Conservation (phyloP, 2,329 filamentous ascomycete genomes). For the Ceratocystis diversiconidia region DNA sequence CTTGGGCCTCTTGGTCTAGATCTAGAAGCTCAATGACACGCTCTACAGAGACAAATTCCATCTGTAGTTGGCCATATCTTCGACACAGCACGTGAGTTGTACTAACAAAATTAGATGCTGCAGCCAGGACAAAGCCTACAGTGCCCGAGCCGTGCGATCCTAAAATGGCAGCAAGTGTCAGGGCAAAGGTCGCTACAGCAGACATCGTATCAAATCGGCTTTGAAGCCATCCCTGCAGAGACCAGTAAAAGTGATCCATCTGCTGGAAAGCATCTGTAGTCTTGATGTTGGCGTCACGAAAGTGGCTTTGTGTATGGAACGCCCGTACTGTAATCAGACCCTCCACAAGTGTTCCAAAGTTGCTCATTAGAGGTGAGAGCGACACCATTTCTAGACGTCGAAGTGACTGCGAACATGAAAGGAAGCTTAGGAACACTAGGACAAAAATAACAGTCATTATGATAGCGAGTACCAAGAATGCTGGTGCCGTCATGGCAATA, state of each 20-base stretch:
- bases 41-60: constrained; percentile 85
- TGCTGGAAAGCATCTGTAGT: constrained; percentile 83
- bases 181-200: constrained; percentile 54
- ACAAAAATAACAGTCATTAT: constrained; percentile 55
- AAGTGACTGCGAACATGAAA: constrained; percentile 71
- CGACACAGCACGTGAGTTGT: constrained; percentile 62
- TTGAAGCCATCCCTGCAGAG: constrained; percentile 69
- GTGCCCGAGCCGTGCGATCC: constrained; percentile 62
- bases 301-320: constrained; percentile 62
- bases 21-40: constrained; percentile 69
- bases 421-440: constrained; percentile 58
- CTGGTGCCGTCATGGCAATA: constrained; percentile 64
- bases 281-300: constrained; percentile 63
- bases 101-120: constrained; percentile 52
- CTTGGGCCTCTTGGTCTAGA: constrained; percentile 59
- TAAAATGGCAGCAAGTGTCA: constrained; percentile 62
- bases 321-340: constrained; percentile 78
- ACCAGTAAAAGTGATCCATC: constrained; percentile 95
- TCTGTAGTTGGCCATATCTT: constrained; percentile 71
- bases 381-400: constrained; percentile 81
- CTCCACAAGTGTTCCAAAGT: constrained; percentile 77
- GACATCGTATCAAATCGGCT: constrained; percentile 64
- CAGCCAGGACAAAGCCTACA: constrained; percentile 69
- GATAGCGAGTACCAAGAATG: constrained; percentile 60
- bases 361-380: constrained; percentile 75